Evolutionary conservation across 345 rosid genomes (phyloP), one percentile per base, ranked within the genome.

Genomic region (Eucalyptus marginata): DNA sequence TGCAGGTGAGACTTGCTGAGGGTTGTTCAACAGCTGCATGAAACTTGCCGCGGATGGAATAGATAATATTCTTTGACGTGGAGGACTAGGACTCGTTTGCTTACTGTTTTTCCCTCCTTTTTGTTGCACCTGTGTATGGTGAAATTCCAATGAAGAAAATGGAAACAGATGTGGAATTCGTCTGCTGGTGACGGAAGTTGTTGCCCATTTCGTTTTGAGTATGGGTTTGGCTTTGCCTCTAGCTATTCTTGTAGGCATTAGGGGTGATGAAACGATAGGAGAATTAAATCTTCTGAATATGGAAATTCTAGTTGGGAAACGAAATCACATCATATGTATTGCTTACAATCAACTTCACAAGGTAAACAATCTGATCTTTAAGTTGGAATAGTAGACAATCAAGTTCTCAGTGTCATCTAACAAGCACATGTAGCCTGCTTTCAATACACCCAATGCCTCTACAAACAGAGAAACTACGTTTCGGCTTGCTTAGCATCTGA

Each of bases 11-110:
- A 87, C 89, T 87, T 88, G 92, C 86, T 88, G 80, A 80, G 36
- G 91, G 92, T 91, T 33, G 95, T 52, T 94, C 92, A 92, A 51
- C 95, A 16, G 88, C 64, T 85, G 40, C 22, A 90, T 87, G 90
- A 91, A 91, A 90, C 86, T 90, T 89, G 83, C 43, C 49, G 83
- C 44, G 14, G 62, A 86, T 49, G 36, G 36, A 44, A 8, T 54
- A 81, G 29, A 66, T 85, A 54, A 46, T 89, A 90, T n/a, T 56
- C 89, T 2, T 86, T 46, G 84, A 24, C 88, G 79, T 79, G 33
- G 18, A 31, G 49, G 11, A 80, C 49, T 9, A 86, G 43, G 59
- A 86, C 59, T 49, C 58, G 52, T 86, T 86, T 86, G 10, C 40
- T 17, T n/a, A 49, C 40, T 10, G 18, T 20, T 47, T 47, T 86